Evolutionary conservation across 2,329 filamentous ascomycete species (phyloP), one percentile per base, ranked within the genome.

Genomic region (Fusarium drepaniforme): DNA sequence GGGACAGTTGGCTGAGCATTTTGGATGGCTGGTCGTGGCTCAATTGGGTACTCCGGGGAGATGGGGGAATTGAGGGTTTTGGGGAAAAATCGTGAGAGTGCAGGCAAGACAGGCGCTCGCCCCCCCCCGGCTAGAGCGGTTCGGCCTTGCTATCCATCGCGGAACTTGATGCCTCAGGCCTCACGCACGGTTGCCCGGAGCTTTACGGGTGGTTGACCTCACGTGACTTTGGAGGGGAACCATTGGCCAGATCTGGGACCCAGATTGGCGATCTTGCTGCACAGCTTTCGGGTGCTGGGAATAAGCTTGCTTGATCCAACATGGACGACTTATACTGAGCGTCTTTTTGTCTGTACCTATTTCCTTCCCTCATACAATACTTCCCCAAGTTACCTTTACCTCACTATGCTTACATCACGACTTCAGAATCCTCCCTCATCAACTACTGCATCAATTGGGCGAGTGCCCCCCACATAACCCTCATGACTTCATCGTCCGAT

Each of bases 1-100:
- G 85, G 81, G 87, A 86, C 73, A 90, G 82, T 83, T 88, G 87
- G 80, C 82, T 83, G 84, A 90, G 85, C 89, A 91, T 91, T 80
- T 85, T 90, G 85, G 75, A 84, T 82, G 81, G 77, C 76, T 78
- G 80, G 82, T 82, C 77, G 83, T 84, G 86, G 86, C 84, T 87
- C 86, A 86, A 87, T 86, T 84, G 84, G 79, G 68, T 71, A 74
- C 76, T 77, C 79, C 81, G 80, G 81, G 77, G 74, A 79, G 80
- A 78, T 71, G 70, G 75, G 81, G 76, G 74, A 79, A 80, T 78
- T 75, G 76, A 74, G 74, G 74, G 71, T 73, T 72, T 76, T 77
- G 80, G 79, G 83, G 82, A 71, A 84, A 85, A 86, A 85, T 84
- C 83, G 82, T 83, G 83, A 84, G 83, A 75, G 49, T 53, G 49